Base-by-base conservation (phyloP, 768 basidiomycete species). In the Calocybe cyanea region DNA sequence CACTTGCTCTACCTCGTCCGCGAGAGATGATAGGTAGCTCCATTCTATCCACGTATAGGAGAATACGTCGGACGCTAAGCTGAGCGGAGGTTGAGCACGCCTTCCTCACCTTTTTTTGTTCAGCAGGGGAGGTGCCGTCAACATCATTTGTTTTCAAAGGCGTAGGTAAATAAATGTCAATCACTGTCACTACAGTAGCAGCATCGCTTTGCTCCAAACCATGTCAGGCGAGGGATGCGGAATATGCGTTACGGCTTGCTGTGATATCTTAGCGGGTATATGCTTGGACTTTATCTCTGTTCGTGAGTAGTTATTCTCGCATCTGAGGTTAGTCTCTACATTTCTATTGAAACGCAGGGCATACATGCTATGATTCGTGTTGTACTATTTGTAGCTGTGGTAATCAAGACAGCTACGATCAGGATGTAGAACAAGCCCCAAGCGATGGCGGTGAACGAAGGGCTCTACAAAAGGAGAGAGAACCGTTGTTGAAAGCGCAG, bases 281-380 rank as follows among this genome's bases (percentile, higher is more conserved):
- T 66, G 64, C 48, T 46, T 70, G 10, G 70, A 72, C 54, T 72
- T 69, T 45, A 50, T 54, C 1, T 70, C 71, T 1, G 53, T 67
- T 43, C 64, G 70, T 73, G 53, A 34, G 66, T 50, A 11, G 3
- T 32, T 23, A 2, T 24, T 31, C 53, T 23, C 4, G 9, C 25
- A 28, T n/a, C n/a, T n/a, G n/a, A n/a, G n/a, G n/a, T n/a, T n/a
- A n/a, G n/a, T n/a, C n/a, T n/a, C n/a, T n/a, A n/a, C n/a, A n/a
- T n/a, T n/a, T n/a, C n/a, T n/a, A n/a, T n/a, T n/a, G n/a, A n/a
- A n/a, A n/a, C n/a, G n/a, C n/a, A n/a, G n/a, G n/a, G n/a, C n/a
- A n/a, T n/a, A n/a, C n/a, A n/a, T n/a, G n/a, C n/a, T n/a, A n/a
- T n/a, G n/a, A n/a, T n/a, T n/a, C n/a, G n/a, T n/a, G n/a, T n/a